phyloP scores from a whole-genome alignment of 73 alveolate species.

The Paramecium octaurelia region DNA sequence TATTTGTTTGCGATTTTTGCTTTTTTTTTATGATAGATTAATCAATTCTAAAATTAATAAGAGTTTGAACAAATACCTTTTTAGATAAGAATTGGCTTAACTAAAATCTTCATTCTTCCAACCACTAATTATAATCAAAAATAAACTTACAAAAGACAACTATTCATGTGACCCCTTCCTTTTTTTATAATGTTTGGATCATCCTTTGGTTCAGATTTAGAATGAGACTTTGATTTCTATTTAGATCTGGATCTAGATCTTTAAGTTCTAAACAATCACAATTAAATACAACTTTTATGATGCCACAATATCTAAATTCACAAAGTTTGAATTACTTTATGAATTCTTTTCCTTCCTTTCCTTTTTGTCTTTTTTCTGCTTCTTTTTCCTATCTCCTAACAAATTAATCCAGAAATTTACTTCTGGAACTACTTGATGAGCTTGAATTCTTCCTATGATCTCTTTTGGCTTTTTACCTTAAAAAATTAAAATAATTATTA shows the following conservation, averaged over 20 bases:
- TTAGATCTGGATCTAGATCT: neutral
- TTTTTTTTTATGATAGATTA: neutral
- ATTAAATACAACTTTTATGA: neutral
- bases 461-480: conserved; percentile 17
- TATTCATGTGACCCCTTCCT: conserved; percentile 49
- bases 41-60: neutral
- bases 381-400: neutral
- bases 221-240: neutral
- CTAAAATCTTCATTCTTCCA: conserved; percentile 43
- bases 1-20: neutral
- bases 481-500: neutral
- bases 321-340: neutral
- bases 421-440: conserved; percentile 31
- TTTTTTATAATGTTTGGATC: conserved; percentile 14
- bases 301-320: neutral
- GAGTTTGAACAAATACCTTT: neutral
- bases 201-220: neutral
- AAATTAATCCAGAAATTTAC: neutral
- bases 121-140: neutral
- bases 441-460: neutral
- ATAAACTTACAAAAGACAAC: neutral
- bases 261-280: neutral
- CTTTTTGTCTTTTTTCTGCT: neutral
- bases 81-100: neutral
- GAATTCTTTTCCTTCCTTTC: neutral